Conservation (phyloP, 2,329 filamentous ascomycete genomes). For the Coniochaeta prunicola region DNA sequence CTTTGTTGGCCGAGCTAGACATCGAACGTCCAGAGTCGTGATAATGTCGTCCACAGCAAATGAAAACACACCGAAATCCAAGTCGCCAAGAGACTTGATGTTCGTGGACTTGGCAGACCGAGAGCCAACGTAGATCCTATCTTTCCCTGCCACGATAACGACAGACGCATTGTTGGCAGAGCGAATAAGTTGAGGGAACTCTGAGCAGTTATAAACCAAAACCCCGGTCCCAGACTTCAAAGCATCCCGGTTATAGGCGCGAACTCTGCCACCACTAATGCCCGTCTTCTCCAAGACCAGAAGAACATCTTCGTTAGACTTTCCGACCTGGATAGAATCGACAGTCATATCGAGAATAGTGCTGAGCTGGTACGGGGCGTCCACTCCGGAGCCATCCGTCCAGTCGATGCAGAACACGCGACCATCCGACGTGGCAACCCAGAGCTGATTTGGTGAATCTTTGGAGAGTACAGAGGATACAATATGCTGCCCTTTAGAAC, state of each 20-base stretch:
- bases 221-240: constrained; percentile 12
- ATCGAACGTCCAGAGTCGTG: constrained; percentile 58
- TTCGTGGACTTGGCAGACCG: constrained; percentile 22
- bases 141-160: constrained; percentile 47
- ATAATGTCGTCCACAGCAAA: constrained; percentile 57
- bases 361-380: constrained; percentile 32
- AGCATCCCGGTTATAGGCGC: constrained; percentile 34
- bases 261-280: constrained; percentile 30
- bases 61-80: constrained; percentile 49
- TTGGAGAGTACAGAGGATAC: constrained; percentile 33
- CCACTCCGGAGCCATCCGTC: constrained; percentile 37
- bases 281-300: constrained; percentile 36
- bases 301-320: constrained; percentile 33
- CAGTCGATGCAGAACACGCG: constrained; percentile 52
- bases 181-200: constrained; percentile 15
- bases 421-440: constrained; percentile 54
- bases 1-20: constrained; percentile 22
- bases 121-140: constrained; percentile 55
- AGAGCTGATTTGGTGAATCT: constrained; percentile 38
- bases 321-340: constrained; percentile 27
- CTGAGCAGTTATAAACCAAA: constrained; percentile 16
- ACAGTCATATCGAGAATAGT: constrained; percentile 39
- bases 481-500: constrained; percentile 26
- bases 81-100: constrained; percentile 27
- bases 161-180: constrained; percentile 44